A percentile compares a stretch with the other conserved stretches of the same genome.
These are phyloP conservation scores for Mycosarcoma maydis DNA, from an alignment of 1,284 basidiomycete genomes.

Conservation along the genomic window DNA sequence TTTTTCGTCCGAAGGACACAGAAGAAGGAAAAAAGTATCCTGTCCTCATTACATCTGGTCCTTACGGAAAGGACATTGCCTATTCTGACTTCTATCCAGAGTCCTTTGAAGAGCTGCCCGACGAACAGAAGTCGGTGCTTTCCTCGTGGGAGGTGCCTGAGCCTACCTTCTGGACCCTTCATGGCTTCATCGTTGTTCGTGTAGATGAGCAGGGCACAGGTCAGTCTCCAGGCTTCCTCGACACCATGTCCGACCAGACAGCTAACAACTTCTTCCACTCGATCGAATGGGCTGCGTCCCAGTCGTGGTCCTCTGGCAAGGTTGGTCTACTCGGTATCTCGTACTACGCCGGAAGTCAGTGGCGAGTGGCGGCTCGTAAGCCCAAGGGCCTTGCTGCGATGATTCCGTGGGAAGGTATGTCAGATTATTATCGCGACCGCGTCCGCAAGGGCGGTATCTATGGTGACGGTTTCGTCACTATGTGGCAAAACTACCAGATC, in stretches of 20 bases:
- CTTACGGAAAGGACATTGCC: constrained; percentile 65
- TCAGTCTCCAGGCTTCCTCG: constrained; percentile 59
- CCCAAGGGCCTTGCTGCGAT: constrained; percentile 67
- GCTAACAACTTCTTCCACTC: constrained; percentile 62
- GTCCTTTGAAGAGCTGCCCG: constrained; percentile 60
- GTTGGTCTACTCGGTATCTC: constrained; percentile 66
- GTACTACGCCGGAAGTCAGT: constrained; percentile 66
- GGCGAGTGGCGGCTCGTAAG: constrained; percentile 65
- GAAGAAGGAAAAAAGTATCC: constrained; percentile 48
- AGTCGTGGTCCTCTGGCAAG: constrained; percentile 65
- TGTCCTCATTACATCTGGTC: constrained; percentile 62
- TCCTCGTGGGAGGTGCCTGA: constrained; percentile 67
- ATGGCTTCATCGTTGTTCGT: constrained; percentile 66
- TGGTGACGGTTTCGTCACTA: constrained; percentile 60
- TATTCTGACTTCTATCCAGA: constrained; percentile 59
- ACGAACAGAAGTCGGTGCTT: constrained; percentile 59
- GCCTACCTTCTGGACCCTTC: constrained; percentile 63
- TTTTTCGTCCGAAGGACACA: constrained; percentile 55
- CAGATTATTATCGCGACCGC: constrained; percentile 66
- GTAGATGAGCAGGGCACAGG: constrained; percentile 66
- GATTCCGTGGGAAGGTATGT: constrained; percentile 66
- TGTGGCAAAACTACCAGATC: constrained; percentile 65
- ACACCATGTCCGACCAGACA: constrained; percentile 64
- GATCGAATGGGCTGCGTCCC: constrained; percentile 67
- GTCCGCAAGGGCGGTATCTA: constrained; percentile 65